Evolutionary conservation across 257 asterid genomes (phyloP).

Genomic region (Leptodermis oblonga): DNA sequence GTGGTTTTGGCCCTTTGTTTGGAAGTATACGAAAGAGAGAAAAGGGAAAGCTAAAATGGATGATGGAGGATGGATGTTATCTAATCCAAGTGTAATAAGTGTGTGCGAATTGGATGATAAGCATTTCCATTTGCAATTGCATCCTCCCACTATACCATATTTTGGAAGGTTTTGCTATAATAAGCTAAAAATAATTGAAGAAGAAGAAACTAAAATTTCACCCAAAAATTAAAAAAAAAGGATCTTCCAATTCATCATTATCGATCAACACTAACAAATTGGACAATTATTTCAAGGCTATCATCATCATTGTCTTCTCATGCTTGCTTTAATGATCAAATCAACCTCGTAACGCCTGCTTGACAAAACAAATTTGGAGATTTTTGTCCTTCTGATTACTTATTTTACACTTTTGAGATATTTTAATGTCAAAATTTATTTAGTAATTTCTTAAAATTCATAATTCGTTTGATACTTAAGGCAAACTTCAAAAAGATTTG

Average conservation of each 20-base stretch:
- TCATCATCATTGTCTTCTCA: too few relatives aligned
- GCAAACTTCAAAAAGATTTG: too few relatives aligned
- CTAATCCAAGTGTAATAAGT: background rate
- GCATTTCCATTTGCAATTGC: too few relatives aligned
- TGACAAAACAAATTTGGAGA: too few relatives aligned
- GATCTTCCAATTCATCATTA: background rate
- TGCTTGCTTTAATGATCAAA: too few relatives aligned
- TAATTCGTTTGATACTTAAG: too few relatives aligned
- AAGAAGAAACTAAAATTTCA: background rate
- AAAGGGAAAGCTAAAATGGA: background rate
- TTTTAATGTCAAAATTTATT: too few relatives aligned
- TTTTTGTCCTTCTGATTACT: too few relatives aligned
- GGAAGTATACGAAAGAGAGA: background rate
- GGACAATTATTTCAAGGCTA: constrained; percentile 6
- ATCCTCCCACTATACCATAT: background rate
- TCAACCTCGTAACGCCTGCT: too few relatives aligned
- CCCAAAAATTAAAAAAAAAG: too few relatives aligned
- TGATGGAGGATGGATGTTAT: constrained; percentile 2
- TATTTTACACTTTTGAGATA: too few relatives aligned
- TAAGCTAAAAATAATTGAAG: background rate
- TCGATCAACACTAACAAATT: constrained; percentile 3
- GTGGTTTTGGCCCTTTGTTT: background rate
- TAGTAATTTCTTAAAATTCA: too few relatives aligned
- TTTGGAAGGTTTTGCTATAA: constrained; percentile 2
- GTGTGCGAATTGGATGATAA: background rate